A percentile compares a stretch with the other conserved stretches of the same genome.
Conservation (phyloP, 139 green algal genomes). For the Picochlorum sp. region DNA sequence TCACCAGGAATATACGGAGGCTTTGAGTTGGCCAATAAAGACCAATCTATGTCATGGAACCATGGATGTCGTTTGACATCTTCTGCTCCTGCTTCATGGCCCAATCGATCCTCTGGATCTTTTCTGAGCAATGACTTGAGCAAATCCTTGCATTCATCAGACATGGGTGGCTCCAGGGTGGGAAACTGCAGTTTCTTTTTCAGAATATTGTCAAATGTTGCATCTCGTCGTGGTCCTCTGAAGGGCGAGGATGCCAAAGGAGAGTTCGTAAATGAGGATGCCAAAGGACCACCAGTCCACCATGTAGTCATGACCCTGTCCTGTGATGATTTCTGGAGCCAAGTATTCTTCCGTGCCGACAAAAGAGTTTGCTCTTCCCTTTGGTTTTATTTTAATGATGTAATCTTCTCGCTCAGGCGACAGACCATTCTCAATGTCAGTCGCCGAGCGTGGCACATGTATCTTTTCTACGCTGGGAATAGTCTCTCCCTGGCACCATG, state of each 20-base stretch:
- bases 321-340: conserved; percentile 49
- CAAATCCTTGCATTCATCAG: conserved; percentile 46
- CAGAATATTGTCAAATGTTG: conserved; percentile 94
- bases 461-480: conserved; percentile 14
- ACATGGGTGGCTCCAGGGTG: conserved; percentile 34
- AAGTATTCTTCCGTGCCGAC: conserved; percentile 83
- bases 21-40: conserved; percentile 58
- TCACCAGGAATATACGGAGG: conserved; percentile 23
- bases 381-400: conserved; percentile 70
- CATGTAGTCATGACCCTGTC: conserved; percentile 50
- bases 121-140: conserved; percentile 75
- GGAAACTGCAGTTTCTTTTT: conserved; percentile 77
- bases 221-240: conserved; percentile 53
- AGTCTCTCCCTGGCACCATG: conserved; percentile 56
- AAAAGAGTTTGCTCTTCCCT: conserved; percentile 83
- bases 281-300: conserved; percentile 88
- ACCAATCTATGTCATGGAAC: conserved; percentile 81
- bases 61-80: conserved; percentile 91
- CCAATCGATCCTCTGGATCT: conserved; percentile 48
- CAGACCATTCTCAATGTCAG: neutral
- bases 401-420: neutral
- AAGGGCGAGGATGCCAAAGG: conserved; percentile 82
- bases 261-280: conserved; percentile 94
- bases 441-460: neutral
- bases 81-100: conserved; percentile 67